phyloP scores from a whole-genome alignment of 768 basidiomycete genomes.

The Naematelia aurantialba region DNA sequence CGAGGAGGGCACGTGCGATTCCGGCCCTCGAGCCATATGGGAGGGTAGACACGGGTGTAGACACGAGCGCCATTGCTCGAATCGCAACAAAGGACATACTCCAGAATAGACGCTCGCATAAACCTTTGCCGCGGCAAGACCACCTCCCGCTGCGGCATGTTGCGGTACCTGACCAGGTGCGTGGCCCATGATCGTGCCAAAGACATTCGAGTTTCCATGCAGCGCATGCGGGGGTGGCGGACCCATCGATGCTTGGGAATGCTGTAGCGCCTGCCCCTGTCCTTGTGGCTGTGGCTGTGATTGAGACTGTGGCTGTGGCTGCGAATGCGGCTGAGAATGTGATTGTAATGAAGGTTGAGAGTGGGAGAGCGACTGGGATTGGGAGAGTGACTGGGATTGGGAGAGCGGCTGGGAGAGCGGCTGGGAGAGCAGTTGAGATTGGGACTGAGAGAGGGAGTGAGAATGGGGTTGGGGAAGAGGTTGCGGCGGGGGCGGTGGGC shows the following conservation, averaged over 20 bases:
- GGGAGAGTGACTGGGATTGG: too few species aligned
- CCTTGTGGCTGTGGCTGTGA: background rate
- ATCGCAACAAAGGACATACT: slow-evolving; percentile 33
- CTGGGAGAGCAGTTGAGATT: too few species aligned
- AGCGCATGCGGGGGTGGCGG: background rate
- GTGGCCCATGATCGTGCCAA: slow-evolving; percentile 19
- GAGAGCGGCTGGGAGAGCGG: too few species aligned
- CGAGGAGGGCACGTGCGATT: too few species aligned
- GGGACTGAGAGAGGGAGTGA: too few species aligned
- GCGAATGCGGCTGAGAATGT: too few species aligned
- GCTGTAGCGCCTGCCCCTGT: background rate
- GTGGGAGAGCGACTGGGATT: too few species aligned
- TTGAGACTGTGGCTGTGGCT: background rate
- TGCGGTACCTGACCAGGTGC: slow-evolving; percentile 21
- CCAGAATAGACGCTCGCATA: slow-evolving; percentile 50
- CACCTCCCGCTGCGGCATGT: background rate
- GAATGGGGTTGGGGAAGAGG: slow-evolving; percentile 2
- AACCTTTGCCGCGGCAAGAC: slow-evolving; percentile 27
- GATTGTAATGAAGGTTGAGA: too few species aligned
- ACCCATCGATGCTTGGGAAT: too few species aligned
- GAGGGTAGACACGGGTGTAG: too few species aligned
- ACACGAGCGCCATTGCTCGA: background rate
- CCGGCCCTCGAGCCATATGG: too few species aligned
- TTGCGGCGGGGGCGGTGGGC: background rate
- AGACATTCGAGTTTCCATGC: slow-evolving; percentile 33